Conservation (phyloP, 78 protist genomes). For the Dictyostelium citrinum region DNA sequence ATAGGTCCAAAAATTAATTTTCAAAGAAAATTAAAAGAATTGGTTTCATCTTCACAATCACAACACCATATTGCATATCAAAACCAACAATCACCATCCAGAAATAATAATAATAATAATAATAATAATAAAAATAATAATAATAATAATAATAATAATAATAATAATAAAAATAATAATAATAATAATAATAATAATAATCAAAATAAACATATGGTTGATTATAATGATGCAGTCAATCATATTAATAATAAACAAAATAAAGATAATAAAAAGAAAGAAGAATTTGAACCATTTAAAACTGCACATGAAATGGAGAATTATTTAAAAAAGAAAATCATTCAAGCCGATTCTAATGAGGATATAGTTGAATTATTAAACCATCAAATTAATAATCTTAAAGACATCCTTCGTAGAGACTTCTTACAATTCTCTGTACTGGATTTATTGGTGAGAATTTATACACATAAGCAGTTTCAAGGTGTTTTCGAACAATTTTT, state of each 20-base stretch:
- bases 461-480: not conserved
- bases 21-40: not conserved
- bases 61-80: no score
- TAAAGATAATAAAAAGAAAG: not conserved
- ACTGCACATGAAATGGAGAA: not conserved
- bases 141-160: not conserved
- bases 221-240: not conserved
- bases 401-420: constrained; percentile 9
- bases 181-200: not conserved
- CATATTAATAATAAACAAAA: not conserved
- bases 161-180: not conserved
- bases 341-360: not conserved
- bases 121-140: not conserved
- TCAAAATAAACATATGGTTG: not conserved
- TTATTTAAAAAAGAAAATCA: not conserved
- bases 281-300: not conserved
- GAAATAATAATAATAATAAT: not conserved
- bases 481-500: not conserved
- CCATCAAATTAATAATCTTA: not conserved
- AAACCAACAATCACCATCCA: no score
- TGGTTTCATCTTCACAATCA: not conserved
- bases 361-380: constrained; percentile 10
- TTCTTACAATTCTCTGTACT: not conserved
- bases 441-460: not conserved
- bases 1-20: not conserved